Evolutionary conservation across 2,329 filamentous ascomycete genomes (phyloP).

Genomic region (Cladophialophora psammophila): DNA sequence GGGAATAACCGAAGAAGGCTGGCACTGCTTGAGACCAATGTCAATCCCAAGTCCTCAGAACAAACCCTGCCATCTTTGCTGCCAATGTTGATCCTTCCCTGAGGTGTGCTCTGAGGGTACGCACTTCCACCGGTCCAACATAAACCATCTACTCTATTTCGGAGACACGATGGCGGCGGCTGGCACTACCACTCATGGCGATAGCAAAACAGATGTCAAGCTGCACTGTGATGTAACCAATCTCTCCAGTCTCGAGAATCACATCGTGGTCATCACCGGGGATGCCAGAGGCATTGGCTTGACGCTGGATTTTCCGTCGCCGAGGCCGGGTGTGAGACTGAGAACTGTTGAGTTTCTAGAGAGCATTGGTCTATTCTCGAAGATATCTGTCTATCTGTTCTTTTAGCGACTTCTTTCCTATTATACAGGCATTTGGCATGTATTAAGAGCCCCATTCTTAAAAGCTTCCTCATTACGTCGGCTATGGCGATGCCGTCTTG

Average conservation of each 20-base stretch:
- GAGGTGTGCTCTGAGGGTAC: background rate
- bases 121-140: background rate
- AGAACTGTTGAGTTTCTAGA: no score
- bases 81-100: background rate
- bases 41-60: background rate
- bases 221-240: slow-evolving; percentile 37
- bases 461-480: no score
- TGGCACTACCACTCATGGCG: background rate
- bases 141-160: background rate
- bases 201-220: slow-evolving; percentile 17
- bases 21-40: background rate
- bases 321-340: slow-evolving; percentile 43
- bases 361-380: slow-evolving; percentile 44
- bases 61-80: background rate
- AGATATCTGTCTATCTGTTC: slow-evolving; percentile 33
- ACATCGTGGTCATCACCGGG: slow-evolving; percentile 42
- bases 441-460: no score
- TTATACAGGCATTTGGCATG: no score
- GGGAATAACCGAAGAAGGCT: background rate
- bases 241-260: slow-evolving; percentile 44
- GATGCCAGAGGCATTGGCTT: slow-evolving; percentile 49
- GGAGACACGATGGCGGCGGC: background rate
- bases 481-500: no score
- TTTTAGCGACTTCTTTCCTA: background rate
- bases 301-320: slow-evolving; percentile 49